Evolutionary conservation across 2,329 filamentous ascomycete species (phyloP), one percentile per base, ranked within the genome.

Genomic region (Pseudogymnoascus sp.): DNA sequence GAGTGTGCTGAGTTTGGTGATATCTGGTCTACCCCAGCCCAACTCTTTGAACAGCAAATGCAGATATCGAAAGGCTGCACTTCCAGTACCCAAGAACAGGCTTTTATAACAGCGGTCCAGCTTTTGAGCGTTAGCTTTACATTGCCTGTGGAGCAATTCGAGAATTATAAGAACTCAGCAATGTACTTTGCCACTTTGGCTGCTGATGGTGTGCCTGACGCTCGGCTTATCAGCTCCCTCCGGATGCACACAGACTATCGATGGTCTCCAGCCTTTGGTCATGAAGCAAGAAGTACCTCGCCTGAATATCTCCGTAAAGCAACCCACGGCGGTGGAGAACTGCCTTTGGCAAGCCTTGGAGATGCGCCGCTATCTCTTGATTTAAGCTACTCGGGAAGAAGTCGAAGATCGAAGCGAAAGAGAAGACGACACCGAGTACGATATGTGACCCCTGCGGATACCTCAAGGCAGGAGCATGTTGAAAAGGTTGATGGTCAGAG

Each of bases 91-190:
- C 60, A 72, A n/a, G 66, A 69, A 36, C 63, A 72, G 30, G 71
- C 71, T 19, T 68, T 72, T 28, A 58, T 71, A 33, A 62, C 72
- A 33, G 71, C 71, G 7, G 49, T 72, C 23, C 71, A 71, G 45
- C 65, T 73, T 19, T 67, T 73, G 6, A 65, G 70, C 23, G 66
- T 70, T 38, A 72, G 69, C 59, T 73, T 72, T 52, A 72, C 71
- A 14, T 65, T 72, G 25, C 67, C 71, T 12, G 67, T 67, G 5
- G 69, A 71, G 30, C 58, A 64, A 9, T 41, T 64, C 5, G 33
- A 41, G n/a, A 33, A 33, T 38, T 36, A 38, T 23, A 62, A 28
- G 11, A 38, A 33, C 30, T 63, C 19, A 60, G 63, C 12, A 12
- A 63, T 12, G 55, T 63, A 23, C 63, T 63, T 58, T 22, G 42